These are phyloP conservation scores for Annona squamosa DNA, from an alignment of 164 flowering plant genomes.

Conservation along the genomic window DNA sequence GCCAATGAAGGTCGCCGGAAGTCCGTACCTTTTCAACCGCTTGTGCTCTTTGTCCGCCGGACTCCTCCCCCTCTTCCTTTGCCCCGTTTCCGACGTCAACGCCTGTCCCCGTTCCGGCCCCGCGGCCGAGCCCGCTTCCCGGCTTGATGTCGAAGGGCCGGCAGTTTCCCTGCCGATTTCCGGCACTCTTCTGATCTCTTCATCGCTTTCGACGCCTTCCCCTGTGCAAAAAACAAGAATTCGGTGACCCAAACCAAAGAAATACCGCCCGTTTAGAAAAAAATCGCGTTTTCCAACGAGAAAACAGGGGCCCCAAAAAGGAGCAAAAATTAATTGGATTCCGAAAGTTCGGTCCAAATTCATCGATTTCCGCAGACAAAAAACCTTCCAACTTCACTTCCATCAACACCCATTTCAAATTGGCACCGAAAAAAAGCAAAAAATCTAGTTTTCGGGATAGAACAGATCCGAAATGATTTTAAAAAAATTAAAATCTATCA, in stretches of 20 bases:
- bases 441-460: background rate
- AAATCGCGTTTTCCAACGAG: background rate
- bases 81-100: constrained; percentile 28
- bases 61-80: constrained; percentile 75
- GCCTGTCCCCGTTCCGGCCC: constrained; percentile 53
- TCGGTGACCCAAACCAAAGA: background rate
- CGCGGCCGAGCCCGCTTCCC: constrained; percentile 33
- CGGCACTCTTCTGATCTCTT: constrained; percentile 93
- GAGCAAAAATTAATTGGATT: background rate
- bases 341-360: background rate
- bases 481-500: constrained; percentile 1
- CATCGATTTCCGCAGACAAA: background rate
- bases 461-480: background rate
- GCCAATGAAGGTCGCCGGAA: constrained; percentile 7
- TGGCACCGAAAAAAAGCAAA: background rate
- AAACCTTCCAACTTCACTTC: background rate
- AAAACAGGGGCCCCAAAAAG: background rate
- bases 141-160: constrained; percentile 49
- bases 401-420: background rate
- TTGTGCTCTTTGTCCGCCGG: constrained; percentile 95
- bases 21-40: constrained; percentile 72
- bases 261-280: background rate
- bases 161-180: constrained; percentile 68
- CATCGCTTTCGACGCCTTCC: constrained; percentile 89
- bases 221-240: background rate